Conservation (phyloP, 2,329 filamentous ascomycete genomes). For the Cladosporium sp. region DNA sequence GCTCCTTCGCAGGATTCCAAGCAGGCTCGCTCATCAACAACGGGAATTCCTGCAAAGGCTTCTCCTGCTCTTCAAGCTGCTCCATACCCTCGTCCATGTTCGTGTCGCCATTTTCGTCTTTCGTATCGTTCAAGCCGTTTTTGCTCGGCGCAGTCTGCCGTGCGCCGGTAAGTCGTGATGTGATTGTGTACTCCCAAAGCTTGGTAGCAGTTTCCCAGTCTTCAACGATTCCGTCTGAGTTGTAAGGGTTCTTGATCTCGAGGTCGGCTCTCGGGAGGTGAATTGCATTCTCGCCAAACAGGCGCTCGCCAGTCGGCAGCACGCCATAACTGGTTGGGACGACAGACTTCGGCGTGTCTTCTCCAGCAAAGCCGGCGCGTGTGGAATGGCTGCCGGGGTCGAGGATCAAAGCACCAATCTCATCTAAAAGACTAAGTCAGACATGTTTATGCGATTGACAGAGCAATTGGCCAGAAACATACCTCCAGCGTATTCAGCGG, state of each 20-base stretch:
- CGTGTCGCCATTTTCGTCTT: constrained; percentile 34
- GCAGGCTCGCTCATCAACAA: constrained; percentile 89
- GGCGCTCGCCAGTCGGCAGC: constrained; percentile 49
- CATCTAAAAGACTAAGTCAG: constrained; percentile 56
- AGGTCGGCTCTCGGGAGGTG: constrained; percentile 70
- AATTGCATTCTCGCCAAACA: constrained; percentile 90
- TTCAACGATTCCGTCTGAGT: constrained; percentile 81
- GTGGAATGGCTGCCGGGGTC: constrained; percentile 89
- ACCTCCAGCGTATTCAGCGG: constrained; percentile 46
- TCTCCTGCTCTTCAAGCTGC: constrained; percentile 59
- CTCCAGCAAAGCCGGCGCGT: constrained; percentile 93
- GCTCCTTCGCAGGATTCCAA: constrained; percentile 82
- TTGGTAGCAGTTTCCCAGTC: constrained; percentile 91
- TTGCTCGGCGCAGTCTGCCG: constrained; percentile 65
- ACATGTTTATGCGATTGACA: neutral
- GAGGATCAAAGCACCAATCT: constrained; percentile 94
- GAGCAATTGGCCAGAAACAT: constrained; percentile 9
- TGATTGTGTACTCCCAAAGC: constrained; percentile 90
- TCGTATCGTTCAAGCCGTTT: constrained; percentile 74
- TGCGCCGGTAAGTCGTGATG: constrained; percentile 77
- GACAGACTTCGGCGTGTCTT: constrained; percentile 93
- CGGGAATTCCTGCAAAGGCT: constrained; percentile 81
- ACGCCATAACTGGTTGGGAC: constrained; percentile 83
- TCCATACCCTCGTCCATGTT: constrained; percentile 60
- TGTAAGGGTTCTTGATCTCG: constrained; percentile 90